These are phyloP conservation scores for Colletotrichum acutatum DNA, from an alignment of 2,329 filamentous ascomycete species.

Conservation along the genomic window DNA sequence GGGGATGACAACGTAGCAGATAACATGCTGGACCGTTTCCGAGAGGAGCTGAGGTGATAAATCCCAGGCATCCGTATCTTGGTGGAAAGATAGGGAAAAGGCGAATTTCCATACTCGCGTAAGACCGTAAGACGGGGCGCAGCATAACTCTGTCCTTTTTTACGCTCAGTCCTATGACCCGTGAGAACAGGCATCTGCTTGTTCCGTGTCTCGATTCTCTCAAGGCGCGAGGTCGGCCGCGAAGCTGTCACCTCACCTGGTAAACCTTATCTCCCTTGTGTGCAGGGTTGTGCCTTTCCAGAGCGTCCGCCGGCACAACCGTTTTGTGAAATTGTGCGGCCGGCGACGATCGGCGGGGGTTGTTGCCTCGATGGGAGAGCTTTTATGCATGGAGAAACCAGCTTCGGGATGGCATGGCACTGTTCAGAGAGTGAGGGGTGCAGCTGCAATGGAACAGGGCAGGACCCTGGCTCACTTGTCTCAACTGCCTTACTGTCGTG, in stretches of 20 bases:
- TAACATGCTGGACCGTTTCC: slow-evolving; percentile 1
- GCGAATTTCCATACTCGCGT: slow-evolving; percentile 26
- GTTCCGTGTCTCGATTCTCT: slow-evolving; percentile 17
- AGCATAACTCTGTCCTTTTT: slow-evolving; percentile 12
- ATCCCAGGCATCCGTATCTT: slow-evolving; percentile 2
- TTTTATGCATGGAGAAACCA: slow-evolving; percentile 28
- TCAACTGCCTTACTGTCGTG: slow-evolving; percentile 27
- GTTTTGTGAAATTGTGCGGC: slow-evolving; percentile 27
- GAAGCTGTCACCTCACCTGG: slow-evolving; percentile 29
- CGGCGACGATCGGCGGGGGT: slow-evolving; percentile 9
- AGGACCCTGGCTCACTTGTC: slow-evolving; percentile 24
- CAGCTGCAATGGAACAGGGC: slow-evolving; percentile 24
- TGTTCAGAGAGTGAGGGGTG: slow-evolving; percentile 27
- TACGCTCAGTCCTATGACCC: slow-evolving; percentile 25
- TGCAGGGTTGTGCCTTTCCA: slow-evolving; percentile 17
- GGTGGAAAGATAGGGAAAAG: slow-evolving; percentile 17
- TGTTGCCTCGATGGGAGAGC: slow-evolving; percentile 14
- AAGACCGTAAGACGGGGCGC: slow-evolving; percentile 20
- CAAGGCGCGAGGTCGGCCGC: slow-evolving; percentile 8
- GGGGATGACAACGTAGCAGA: slow-evolving; percentile 15
- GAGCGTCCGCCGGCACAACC: slow-evolving; percentile 14
- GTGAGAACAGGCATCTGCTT: slow-evolving; percentile 15
- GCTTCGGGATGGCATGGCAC: slow-evolving; percentile 29
- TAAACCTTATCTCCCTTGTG: slow-evolving; percentile 32
- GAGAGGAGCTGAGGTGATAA: not conserved